A percentile compares a stretch with the other conserved stretches of the same genome.
phyloP scores from a whole-genome alignment of 352 stramenopile species.

The Elongisporangium anandrum region DNA sequence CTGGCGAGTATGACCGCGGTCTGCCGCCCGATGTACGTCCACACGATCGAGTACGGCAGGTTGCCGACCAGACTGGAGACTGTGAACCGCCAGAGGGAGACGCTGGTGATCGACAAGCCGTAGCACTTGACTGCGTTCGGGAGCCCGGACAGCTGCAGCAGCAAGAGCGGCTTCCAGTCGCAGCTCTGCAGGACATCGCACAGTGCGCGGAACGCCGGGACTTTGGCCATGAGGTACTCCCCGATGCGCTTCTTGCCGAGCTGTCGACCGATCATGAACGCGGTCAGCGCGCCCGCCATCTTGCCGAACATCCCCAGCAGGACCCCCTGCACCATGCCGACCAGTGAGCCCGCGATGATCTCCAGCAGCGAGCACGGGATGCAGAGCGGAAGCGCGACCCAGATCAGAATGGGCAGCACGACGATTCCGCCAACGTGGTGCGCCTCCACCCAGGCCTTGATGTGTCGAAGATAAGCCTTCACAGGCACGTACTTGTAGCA shows the following conservation, averaged over 20 bases:
- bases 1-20: conserved; percentile 2
- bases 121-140: conserved; percentile 16
- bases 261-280: conserved; percentile 11
- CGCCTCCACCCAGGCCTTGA: conserved; percentile 5
- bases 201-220: conserved; percentile 6
- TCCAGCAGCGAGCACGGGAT: conserved; percentile 14
- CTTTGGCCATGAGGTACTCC: conserved; percentile 6
- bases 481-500: conserved; percentile 2
- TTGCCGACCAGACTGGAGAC: conserved; percentile 7
- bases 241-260: conserved; percentile 6
- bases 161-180: conserved; percentile 12
- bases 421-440: conserved; percentile 2
- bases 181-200: conserved; percentile 8
- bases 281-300: conserved; percentile 3
- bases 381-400: conserved; percentile 7
- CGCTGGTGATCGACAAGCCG: conserved; percentile 8
- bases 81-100: conserved; percentile 7
- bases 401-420: conserved; percentile 6
- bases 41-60: conserved; percentile 10
- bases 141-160: conserved; percentile 11
- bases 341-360: conserved; percentile 10
- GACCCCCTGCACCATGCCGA: conserved; percentile 7
- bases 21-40: conserved; percentile 8
- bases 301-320: conserved; percentile 11
- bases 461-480: conserved; percentile 3